phyloP scores from a whole-genome alignment of 2,329 filamentous ascomycete genomes.

The Paecilomyces dactylethromorphus region DNA sequence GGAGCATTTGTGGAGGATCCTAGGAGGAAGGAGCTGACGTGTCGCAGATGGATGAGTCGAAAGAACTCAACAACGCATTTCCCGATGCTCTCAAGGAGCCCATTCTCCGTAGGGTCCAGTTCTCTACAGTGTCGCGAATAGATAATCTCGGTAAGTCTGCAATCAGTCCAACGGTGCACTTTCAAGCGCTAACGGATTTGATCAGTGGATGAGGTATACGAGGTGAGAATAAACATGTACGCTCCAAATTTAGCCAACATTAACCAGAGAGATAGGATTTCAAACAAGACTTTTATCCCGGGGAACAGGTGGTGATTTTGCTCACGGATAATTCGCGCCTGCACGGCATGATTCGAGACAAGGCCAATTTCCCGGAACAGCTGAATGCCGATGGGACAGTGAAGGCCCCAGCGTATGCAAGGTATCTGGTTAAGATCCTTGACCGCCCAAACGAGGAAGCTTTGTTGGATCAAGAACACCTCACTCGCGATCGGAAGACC shows the following conservation, averaged over 20 bases:
- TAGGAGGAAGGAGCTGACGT: conserved; percentile 17
- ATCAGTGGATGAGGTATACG: conserved; percentile 44
- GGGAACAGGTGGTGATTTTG: conserved; percentile 72
- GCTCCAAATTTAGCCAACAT: conserved; percentile 6
- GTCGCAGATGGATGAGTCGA: conserved; percentile 64
- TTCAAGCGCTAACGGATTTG: conserved; percentile 12
- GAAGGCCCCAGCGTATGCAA: conserved; percentile 61
- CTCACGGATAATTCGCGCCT: conserved; percentile 62
- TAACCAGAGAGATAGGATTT: conserved; percentile 52
- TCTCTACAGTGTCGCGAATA: conserved; percentile 80
- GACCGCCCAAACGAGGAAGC: conserved; percentile 64
- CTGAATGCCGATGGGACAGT: conserved; percentile 60
- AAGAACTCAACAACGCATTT: conserved; percentile 85
- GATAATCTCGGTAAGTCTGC: conserved; percentile 61
- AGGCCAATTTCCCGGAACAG: conserved; percentile 64
- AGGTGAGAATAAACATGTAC: conserved; percentile 27
- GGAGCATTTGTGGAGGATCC: conserved; percentile 4
- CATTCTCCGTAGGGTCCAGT: conserved; percentile 84
- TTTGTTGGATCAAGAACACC: conserved; percentile 71
- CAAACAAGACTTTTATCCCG: conserved; percentile 84
- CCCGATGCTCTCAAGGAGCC: conserved; percentile 87
- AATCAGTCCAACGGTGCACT: conserved; percentile 1
- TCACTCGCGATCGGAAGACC: conserved; percentile 78
- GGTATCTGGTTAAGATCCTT: conserved; percentile 73
- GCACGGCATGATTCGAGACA: conserved; percentile 74